A percentile compares a stretch with the other conserved stretches of the same genome.
phyloP scores from a whole-genome alignment of 2,329 filamentous ascomycete genomes.

The Fusarium bulbicola region DNA sequence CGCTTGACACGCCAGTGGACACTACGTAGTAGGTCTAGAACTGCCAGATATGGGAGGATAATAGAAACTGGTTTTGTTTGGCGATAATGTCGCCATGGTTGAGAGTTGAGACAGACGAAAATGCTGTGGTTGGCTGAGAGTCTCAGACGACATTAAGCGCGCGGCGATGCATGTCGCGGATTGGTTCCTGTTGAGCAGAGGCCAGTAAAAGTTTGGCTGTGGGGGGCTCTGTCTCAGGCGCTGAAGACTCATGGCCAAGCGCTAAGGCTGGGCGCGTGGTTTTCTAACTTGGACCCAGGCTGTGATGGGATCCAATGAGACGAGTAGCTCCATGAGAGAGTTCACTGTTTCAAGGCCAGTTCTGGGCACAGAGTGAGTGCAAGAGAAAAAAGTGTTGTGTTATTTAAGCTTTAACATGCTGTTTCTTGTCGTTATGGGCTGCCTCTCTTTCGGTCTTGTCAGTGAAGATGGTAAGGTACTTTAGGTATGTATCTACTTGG shows the following conservation, averaged over 20 bases:
- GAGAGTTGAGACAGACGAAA: neutral
- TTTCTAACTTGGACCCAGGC: neutral
- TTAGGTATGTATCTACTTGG: neutral
- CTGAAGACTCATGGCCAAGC: slow-evolving; percentile 6
- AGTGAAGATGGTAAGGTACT: neutral
- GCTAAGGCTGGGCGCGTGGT: slow-evolving; percentile 19
- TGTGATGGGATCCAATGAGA: slow-evolving; percentile 5
- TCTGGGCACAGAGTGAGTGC: neutral
- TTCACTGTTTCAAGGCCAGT: neutral
- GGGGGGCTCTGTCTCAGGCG: slow-evolving; percentile 7
- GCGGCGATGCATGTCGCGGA: slow-evolving; percentile 23
- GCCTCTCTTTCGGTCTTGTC: slow-evolving; percentile 19
- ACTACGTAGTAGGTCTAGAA: neutral
- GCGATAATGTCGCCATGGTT: slow-evolving; percentile 14
- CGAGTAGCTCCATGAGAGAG: neutral
- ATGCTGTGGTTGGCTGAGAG: slow-evolving; percentile 33
- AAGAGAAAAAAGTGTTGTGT: neutral
- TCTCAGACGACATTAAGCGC: slow-evolving; percentile 39
- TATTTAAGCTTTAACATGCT: slow-evolving; percentile 8
- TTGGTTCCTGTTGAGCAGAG: slow-evolving; percentile 24
- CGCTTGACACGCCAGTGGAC: slow-evolving; percentile 26
- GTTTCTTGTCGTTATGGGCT: slow-evolving; percentile 11
- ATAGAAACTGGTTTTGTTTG: slow-evolving; percentile 19
- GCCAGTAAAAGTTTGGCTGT: slow-evolving; percentile 7
- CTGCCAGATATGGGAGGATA: neutral